Evolutionary conservation across 148 eudicot species (phyloP).

Genomic region (Amaranthus palmeri): DNA sequence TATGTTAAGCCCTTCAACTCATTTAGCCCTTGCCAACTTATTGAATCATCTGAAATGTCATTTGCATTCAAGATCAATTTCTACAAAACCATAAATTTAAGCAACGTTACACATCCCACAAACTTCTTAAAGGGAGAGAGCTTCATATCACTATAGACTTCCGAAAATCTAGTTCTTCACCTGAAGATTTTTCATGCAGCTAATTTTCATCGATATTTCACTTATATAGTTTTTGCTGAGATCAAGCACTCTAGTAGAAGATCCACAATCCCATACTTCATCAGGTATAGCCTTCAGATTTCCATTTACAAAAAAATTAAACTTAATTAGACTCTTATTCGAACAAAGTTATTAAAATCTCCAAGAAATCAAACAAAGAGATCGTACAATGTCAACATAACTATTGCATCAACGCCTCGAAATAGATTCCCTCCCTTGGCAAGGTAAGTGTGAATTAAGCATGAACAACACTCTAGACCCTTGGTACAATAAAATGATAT

Average conservation of each 20-base stretch:
- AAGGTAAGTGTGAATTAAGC: too few relatives aligned
- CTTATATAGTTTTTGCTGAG: conserved; percentile 58
- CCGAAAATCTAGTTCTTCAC: conserved; percentile 24
- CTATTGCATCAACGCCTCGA: not conserved
- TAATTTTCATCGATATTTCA: conserved; percentile 48
- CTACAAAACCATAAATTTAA: conserved; percentile 43
- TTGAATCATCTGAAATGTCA: conserved; percentile 45
- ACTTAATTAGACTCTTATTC: not conserved
- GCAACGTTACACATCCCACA: not conserved
- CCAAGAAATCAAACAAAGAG: not conserved
- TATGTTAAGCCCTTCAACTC: conserved; percentile 47
- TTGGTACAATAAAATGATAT: too few relatives aligned
- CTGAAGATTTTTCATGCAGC: conserved; percentile 46
- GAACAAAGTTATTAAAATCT: not conserved
- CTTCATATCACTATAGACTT: not conserved
- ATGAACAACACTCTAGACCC: too few relatives aligned
- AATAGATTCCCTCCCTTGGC: not conserved
- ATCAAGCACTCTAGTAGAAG: conserved; percentile 77
- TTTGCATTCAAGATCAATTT: conserved; percentile 64
- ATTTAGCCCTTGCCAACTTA: conserved; percentile 71
- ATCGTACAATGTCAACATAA: not conserved
- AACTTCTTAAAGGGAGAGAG: not conserved
- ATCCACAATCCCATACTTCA: conserved; percentile 71
- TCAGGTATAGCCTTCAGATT: conserved; percentile 58
- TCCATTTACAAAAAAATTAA: conserved; percentile 7